These are phyloP conservation scores for Spatholobus suberectus DNA, from an alignment of 306 rosid genomes.

Conservation along the genomic window DNA sequence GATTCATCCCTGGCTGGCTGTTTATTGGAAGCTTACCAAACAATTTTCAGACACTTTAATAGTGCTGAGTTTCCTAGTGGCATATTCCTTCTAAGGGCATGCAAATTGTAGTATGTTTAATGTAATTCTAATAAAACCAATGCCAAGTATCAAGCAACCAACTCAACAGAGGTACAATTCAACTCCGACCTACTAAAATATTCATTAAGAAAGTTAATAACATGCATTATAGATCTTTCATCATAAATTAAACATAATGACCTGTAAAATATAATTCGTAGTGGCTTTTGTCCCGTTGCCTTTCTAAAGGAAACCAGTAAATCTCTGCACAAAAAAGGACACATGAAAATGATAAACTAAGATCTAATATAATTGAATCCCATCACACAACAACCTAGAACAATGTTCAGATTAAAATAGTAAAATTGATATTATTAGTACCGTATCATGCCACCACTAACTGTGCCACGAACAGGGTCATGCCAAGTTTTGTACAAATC, in stretches of 20 bases:
- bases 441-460: constrained; percentile 97
- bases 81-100: background rate
- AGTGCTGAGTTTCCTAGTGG: background rate
- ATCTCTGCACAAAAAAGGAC: constrained; percentile 61
- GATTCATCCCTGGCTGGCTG: no score
- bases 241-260: constrained; percentile 35
- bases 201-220: background rate
- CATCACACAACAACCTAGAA: constrained; percentile 11
- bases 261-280: constrained; percentile 93
- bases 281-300: constrained; percentile 95
- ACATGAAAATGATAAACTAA: constrained; percentile 16
- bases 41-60: background rate
- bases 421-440: constrained; percentile 35
- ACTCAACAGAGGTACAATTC: background rate
- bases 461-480: constrained; percentile 87
- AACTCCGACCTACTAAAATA: background rate
- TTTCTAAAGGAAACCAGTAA: constrained; percentile 84
- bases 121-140: background rate
- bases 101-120: background rate
- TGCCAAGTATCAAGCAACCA: background rate
- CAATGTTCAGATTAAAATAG: constrained; percentile 1
- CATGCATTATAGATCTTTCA: background rate
- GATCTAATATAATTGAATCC: constrained; percentile 29
- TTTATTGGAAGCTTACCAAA: background rate
- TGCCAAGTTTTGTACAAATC: constrained; percentile 95